Percentiles rank a stretch among this genome's conserved stretches.
phyloP scores from a whole-genome alignment of 202 grass and related monocot genomes.

The Alloteropsis angusta region DNA sequence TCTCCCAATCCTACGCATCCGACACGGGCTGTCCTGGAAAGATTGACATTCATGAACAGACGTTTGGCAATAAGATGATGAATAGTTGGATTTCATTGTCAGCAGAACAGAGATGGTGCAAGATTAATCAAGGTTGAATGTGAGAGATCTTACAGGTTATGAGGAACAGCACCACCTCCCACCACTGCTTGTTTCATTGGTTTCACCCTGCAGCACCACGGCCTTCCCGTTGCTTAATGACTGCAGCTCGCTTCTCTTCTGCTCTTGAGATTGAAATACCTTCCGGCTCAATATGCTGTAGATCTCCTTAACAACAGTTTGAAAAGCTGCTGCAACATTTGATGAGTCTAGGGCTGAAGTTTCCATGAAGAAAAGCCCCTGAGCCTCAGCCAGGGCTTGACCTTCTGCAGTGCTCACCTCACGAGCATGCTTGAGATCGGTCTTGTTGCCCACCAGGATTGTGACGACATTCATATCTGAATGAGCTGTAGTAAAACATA shows the following conservation, averaged over 20 bases:
- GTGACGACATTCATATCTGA: slow-evolving; percentile 87
- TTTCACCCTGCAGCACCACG: slow-evolving; percentile 49
- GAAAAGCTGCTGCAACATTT: slow-evolving; percentile 64
- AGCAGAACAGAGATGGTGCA: neutral
- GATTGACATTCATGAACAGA: neutral
- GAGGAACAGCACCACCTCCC: slow-evolving; percentile 75
- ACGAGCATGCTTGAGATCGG: slow-evolving; percentile 50
- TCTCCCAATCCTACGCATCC: slow-evolving; percentile 3
- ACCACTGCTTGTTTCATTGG: slow-evolving; percentile 29
- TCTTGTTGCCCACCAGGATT: slow-evolving; percentile 78
- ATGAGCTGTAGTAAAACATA: slow-evolving; percentile 45
- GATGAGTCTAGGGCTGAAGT: slow-evolving; percentile 74
- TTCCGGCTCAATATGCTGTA: slow-evolving; percentile 83
- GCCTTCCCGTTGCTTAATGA: slow-evolving; percentile 57
- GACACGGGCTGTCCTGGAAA: neutral
- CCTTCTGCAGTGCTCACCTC: slow-evolving; percentile 66
- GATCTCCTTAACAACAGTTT: slow-evolving; percentile 76
- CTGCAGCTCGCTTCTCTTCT: slow-evolving; percentile 53
- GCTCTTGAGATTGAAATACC: slow-evolving; percentile 80
- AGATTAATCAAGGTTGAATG: neutral
- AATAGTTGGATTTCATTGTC: neutral
- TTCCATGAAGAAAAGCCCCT: slow-evolving; percentile 84
- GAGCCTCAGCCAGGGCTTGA: slow-evolving; percentile 56
- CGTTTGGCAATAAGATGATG: neutral
- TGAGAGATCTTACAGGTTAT: slow-evolving; percentile 46